A percentile compares a stretch with the other conserved stretches of the same genome.
phyloP scores from a whole-genome alignment of 352 stramenopile genomes.

The Phytophthora brassicae region DNA sequence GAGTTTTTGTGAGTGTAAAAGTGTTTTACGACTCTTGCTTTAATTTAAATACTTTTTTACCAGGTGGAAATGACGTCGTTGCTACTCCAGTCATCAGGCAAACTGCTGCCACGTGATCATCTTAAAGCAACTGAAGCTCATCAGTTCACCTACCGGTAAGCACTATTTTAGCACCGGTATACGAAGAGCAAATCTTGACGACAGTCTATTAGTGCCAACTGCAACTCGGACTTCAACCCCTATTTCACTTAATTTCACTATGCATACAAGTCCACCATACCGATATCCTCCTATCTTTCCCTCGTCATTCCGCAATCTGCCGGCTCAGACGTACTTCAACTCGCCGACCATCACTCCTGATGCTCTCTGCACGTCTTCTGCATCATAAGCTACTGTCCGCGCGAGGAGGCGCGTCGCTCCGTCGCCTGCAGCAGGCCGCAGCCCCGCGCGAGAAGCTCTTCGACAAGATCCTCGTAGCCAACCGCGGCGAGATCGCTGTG shows the following conservation, averaged over 20 bases:
- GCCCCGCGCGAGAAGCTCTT: conserved; percentile 65
- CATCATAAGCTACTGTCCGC: conserved; percentile 9
- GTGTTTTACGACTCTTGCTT: no score
- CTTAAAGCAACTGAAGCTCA: no score
- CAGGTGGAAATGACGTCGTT: no score
- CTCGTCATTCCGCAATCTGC: neutral
- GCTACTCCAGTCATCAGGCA: no score
- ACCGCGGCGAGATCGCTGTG: conserved; percentile 93
- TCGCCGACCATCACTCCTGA: conserved; percentile 26
- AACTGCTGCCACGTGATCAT: no score
- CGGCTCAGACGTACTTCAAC: conserved; percentile 17
- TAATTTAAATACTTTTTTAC: no score
- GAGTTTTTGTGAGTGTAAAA: no score
- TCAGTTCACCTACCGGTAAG: no score
- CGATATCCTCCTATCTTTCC: no score
- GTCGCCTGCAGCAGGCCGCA: conserved; percentile 5
- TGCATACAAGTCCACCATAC: neutral
- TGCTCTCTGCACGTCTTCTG: conserved; percentile 31
- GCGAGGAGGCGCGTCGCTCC: neutral
- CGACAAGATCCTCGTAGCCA: conserved; percentile 92
- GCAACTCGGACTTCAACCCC: neutral
- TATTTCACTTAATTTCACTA: conserved; percentile 9
- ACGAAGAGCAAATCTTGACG: no score
- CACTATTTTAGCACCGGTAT: no score
- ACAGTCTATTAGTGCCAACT: no score